Conservation (phyloP, 192 early-diverging fungal species). For the Allomyces macrogynus region DNA sequence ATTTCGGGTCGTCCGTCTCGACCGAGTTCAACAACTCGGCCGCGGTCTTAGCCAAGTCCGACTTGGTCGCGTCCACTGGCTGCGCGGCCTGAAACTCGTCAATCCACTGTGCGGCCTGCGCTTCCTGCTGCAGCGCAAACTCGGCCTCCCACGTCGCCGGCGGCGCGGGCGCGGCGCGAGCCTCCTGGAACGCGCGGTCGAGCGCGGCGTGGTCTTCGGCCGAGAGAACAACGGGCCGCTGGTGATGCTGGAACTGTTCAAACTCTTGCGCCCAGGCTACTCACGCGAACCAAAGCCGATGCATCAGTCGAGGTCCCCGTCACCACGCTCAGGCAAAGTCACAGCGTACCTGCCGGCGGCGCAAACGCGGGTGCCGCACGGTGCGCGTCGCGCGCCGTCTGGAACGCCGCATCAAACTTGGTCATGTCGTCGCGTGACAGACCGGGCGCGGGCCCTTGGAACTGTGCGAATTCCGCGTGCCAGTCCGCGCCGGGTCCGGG, state of each 20-base stretch:
- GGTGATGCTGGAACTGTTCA: constrained; percentile 17
- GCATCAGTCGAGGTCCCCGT: not conserved
- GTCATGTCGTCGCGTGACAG: constrained; percentile 10
- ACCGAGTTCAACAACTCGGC: constrained; percentile 60
- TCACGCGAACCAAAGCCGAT: no score
- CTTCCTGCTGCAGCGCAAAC: constrained; percentile 3
- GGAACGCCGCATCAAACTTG: constrained; percentile 20
- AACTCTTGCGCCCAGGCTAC: constrained; percentile 26
- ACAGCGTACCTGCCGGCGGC: constrained; percentile 2
- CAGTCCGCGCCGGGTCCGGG: constrained; percentile 25
- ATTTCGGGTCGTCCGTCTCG: constrained; percentile 54
- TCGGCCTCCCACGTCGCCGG: not conserved
- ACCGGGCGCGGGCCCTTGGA: constrained; percentile 13
- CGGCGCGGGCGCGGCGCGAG: constrained; percentile 11
- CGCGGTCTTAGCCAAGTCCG: constrained; percentile 62
- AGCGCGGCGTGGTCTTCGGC: constrained; percentile 40
- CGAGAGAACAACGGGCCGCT: constrained; percentile 10
- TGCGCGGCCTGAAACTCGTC: constrained; percentile 25
- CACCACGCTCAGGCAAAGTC: no score
- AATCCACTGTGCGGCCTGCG: constrained; percentile 24
- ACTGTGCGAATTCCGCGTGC: constrained; percentile 49
- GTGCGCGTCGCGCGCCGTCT: constrained; percentile 9
- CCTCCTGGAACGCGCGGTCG: constrained; percentile 44
- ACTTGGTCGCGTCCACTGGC: constrained; percentile 20
- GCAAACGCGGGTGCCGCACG: not conserved